phyloP scores from a whole-genome alignment of 768 basidiomycete genomes.

The Trametopsis cervina region DNA sequence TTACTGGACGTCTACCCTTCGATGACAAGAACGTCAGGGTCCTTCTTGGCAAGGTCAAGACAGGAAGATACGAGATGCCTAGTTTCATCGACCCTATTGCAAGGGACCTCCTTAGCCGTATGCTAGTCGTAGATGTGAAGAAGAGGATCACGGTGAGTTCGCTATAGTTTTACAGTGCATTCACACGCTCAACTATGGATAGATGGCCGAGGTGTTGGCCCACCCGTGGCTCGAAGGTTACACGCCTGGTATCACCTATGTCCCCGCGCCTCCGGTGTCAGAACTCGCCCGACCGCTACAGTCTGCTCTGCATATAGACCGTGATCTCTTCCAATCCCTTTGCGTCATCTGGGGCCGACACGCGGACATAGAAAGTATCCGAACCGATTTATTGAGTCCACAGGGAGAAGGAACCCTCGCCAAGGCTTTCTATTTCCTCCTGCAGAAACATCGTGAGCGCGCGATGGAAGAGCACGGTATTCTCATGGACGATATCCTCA shows the following conservation, averaged over 20 bases:
- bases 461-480: conserved; percentile 48
- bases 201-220: conserved; percentile 82
- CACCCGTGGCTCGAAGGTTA: conserved; percentile 77
- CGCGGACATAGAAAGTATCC: conserved; percentile 51
- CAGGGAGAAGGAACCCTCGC: conserved; percentile 66
- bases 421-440: conserved; percentile 85
- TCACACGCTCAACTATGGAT: not conserved
- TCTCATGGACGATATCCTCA: conserved; percentile 28
- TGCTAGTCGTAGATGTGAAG: conserved; percentile 83
- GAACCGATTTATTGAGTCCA: conserved; percentile 60
- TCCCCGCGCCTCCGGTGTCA: conserved; percentile 31
- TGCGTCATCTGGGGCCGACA: conserved; percentile 81
- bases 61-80: conserved; percentile 82
- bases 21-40: conserved; percentile 82
- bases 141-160: conserved; percentile 71
- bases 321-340: conserved; percentile 70
- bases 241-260: conserved; percentile 42
- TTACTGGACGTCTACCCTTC: conserved; percentile 88
- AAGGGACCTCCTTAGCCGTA: conserved; percentile 73
- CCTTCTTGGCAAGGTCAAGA: conserved; percentile 81
- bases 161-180: not conserved
- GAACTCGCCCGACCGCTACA: conserved; percentile 63
- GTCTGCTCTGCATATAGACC: conserved; percentile 65
- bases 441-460: conserved; percentile 69
- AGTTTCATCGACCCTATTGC: conserved; percentile 75